These are phyloP conservation scores for Microdochium paspali DNA, from an alignment of 2,329 filamentous ascomycete species.

Conservation along the genomic window DNA sequence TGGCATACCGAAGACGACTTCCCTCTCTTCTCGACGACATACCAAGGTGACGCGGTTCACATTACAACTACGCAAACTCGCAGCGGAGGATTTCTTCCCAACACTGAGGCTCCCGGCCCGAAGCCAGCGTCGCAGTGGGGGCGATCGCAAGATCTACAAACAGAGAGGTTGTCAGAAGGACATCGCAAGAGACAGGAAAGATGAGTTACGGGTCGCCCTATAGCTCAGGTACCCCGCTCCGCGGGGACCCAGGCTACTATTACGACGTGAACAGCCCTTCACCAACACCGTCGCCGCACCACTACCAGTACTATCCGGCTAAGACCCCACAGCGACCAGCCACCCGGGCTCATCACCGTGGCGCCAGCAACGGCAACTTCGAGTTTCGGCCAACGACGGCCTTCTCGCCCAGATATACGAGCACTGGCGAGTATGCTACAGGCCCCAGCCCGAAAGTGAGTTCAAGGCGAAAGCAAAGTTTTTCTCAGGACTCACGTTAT, in stretches of 20 bases:
- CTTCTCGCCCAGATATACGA: constrained; percentile 54
- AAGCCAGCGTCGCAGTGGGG: constrained; percentile 7
- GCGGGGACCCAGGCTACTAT: constrained; percentile 36
- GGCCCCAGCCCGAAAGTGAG: constrained; percentile 48
- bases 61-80: constrained; percentile 6
- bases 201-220: constrained; percentile 35
- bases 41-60: constrained; percentile 47
- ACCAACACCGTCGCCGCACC: constrained; percentile 47
- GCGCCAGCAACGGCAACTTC: constrained; percentile 30
- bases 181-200: constrained; percentile 23
- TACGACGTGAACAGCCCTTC: constrained; percentile 44
- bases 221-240: constrained; percentile 31
- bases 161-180: constrained; percentile 16
- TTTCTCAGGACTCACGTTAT: constrained; percentile 30
- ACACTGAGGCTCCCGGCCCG: constrained; percentile 6
- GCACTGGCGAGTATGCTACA: constrained; percentile 53
- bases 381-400: constrained; percentile 34
- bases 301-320: constrained; percentile 35
- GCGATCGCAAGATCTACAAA: constrained; percentile 2
- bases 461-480: constrained; percentile 28
- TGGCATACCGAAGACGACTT: constrained; percentile 42
- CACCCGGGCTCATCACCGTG: constrained; percentile 40
- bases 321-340: constrained; percentile 42
- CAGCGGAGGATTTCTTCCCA: constrained; percentile 5
- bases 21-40: constrained; percentile 50